These are phyloP conservation scores for Nitzschia sp. DNA, from an alignment of 108 stramenopile genomes.

Conservation along the genomic window DNA sequence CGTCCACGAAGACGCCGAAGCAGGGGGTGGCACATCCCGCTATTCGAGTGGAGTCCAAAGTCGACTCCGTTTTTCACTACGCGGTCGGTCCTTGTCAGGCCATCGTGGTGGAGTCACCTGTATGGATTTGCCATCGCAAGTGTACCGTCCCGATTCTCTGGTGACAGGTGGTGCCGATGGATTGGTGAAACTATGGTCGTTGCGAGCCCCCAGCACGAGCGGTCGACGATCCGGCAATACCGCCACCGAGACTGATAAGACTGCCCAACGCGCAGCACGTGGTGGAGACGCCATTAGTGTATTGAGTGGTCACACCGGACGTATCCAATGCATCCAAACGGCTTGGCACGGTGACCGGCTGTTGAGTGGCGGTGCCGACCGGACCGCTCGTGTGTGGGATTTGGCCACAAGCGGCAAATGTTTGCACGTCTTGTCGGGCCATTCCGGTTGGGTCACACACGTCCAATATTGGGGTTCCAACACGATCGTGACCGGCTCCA, in stretches of 20 bases:
- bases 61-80: slow-evolving; percentile 52
- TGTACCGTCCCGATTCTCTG: slow-evolving; percentile 81
- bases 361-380: slow-evolving; percentile 80
- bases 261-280: slow-evolving; percentile 20
- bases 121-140: slow-evolving; percentile 76
- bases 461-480: slow-evolving; percentile 83
- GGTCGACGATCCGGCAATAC: slow-evolving; percentile 4
- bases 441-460: slow-evolving; percentile 81
- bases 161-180: slow-evolving; percentile 86
- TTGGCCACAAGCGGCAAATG: slow-evolving; percentile 58
- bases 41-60: slow-evolving; percentile 31
- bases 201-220: slow-evolving; percentile 44
- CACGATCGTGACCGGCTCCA: slow-evolving; percentile 81
- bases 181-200: slow-evolving; percentile 81
- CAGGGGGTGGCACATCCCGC: slow-evolving; percentile 19
- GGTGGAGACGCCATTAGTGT: slow-evolving; percentile 68
- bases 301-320: slow-evolving; percentile 72
- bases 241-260: slow-evolving; percentile 6
- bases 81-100: slow-evolving; percentile 64
- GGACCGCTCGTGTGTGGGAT: slow-evolving; percentile 80
- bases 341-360: slow-evolving; percentile 89
- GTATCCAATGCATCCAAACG: slow-evolving; percentile 72
- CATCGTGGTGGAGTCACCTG: slow-evolving; percentile 85
- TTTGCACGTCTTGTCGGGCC: slow-evolving; percentile 60
- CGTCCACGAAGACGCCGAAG: slow-evolving; percentile 35